Conservation (phyloP, 768 basidiomycete genomes). For the Lyophyllum atratum region DNA sequence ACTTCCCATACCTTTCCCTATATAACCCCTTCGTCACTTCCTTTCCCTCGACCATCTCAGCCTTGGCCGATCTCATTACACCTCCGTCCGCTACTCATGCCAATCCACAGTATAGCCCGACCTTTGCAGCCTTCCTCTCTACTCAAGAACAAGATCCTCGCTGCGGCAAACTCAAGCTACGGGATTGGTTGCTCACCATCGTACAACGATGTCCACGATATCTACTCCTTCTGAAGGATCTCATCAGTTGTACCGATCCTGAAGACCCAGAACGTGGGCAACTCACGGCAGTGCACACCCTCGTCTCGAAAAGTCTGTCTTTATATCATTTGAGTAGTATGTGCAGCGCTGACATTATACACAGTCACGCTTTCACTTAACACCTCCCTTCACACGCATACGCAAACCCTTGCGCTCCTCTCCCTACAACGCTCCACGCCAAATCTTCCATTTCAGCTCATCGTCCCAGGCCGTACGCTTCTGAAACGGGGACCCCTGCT, state of each 20-base stretch:
- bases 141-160: slow-evolving; percentile 67
- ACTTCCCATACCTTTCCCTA: slow-evolving; percentile 87
- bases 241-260: slow-evolving; percentile 64
- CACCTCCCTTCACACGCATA: slow-evolving; percentile 75
- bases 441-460: slow-evolving; percentile 75
- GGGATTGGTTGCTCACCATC: slow-evolving; percentile 85
- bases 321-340: background rate
- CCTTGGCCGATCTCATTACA: slow-evolving; percentile 56
- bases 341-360: background rate
- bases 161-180: slow-evolving; percentile 74
- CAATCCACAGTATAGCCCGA: slow-evolving; percentile 44
- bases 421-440: slow-evolving; percentile 78
- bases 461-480: slow-evolving; percentile 79
- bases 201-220: slow-evolving; percentile 90
- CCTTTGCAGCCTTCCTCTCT: slow-evolving; percentile 65
- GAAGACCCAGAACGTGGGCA: slow-evolving; percentile 70
- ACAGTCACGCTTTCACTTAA: slow-evolving; percentile 79
- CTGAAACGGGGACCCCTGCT: slow-evolving; percentile 67
- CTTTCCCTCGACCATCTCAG: slow-evolving; percentile 66
- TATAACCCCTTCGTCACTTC: slow-evolving; percentile 85
- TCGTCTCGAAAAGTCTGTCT: slow-evolving; percentile 74
- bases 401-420: slow-evolving; percentile 73
- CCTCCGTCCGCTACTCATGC: slow-evolving; percentile 37
- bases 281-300: slow-evolving; percentile 57
- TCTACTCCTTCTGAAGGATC: slow-evolving; percentile 79